Evolutionary conservation across 2,329 filamentous ascomycete species (phyloP).

Genomic region (Colletotrichum sansevieriae): DNA sequence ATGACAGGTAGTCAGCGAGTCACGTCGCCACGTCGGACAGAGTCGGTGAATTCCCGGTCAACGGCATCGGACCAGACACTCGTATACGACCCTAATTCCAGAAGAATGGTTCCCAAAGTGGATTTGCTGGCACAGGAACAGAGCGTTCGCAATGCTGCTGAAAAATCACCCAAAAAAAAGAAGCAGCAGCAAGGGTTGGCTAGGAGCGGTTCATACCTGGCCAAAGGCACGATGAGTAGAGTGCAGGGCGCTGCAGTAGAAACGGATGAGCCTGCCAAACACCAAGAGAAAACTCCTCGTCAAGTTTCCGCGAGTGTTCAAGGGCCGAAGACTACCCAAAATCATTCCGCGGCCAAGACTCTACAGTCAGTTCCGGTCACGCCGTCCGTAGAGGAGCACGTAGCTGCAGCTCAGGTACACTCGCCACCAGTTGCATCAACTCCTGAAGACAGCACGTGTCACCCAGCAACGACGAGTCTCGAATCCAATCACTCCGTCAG

Average conservation of each 20-base stretch:
- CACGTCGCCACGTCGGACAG: slow-evolving; percentile 45
- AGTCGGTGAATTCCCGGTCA: slow-evolving; percentile 45
- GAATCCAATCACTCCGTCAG: background rate
- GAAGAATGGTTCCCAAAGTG: slow-evolving; percentile 68
- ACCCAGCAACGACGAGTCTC: background rate
- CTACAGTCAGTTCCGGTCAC: background rate
- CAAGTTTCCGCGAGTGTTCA: background rate
- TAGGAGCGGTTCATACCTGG: slow-evolving; percentile 60
- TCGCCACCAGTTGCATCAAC: background rate
- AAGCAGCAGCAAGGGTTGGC: slow-evolving; percentile 52
- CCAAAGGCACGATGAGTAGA: slow-evolving; percentile 67
- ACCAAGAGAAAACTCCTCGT: slow-evolving; percentile 12
- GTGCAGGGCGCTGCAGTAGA: slow-evolving; percentile 63
- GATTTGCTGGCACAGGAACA: slow-evolving; percentile 60
- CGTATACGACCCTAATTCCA: slow-evolving; percentile 75
- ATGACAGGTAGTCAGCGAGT: slow-evolving; percentile 43
- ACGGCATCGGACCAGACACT: slow-evolving; percentile 57
- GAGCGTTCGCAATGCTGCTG: slow-evolving; percentile 53
- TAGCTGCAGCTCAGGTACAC: background rate
- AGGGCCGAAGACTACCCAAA: slow-evolving; percentile 17
- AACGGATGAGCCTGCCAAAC: slow-evolving; percentile 36
- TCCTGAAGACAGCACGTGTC: background rate
- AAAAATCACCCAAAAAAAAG: slow-evolving; percentile 56
- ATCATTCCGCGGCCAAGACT: background rate
- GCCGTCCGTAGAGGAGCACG: background rate